Percentiles rank a stretch among this genome's conserved stretches.
These are phyloP conservation scores for Leersia perrieri DNA, from an alignment of 176 grass and related monocot species.

Conservation along the genomic window DNA sequence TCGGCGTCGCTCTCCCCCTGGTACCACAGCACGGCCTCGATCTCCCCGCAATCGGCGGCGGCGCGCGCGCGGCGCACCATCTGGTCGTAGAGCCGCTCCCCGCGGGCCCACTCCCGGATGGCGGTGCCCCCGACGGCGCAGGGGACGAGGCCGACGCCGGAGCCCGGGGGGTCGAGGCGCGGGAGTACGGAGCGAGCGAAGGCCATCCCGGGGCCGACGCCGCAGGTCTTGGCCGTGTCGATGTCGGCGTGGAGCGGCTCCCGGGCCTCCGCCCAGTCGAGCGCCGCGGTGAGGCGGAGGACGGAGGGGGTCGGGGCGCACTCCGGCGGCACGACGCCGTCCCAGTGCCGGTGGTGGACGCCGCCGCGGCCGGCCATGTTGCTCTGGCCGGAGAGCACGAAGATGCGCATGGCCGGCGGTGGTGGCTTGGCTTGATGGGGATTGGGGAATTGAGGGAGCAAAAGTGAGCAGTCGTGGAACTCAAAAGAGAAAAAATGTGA, in stretches of 20 bases:
- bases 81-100: conserved; percentile 62
- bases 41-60: conserved; percentile 47
- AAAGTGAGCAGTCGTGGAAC: not conserved
- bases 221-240: conserved; percentile 63
- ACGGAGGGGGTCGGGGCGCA: conserved; percentile 47
- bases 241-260: conserved; percentile 86
- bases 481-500: no score
- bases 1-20: conserved; percentile 85
- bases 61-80: conserved; percentile 63
- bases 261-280: conserved; percentile 57
- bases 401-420: conserved; percentile 44
- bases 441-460: no score
- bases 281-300: conserved; percentile 56
- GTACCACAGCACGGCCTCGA: conserved; percentile 87
- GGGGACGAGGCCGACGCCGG: conserved; percentile 61
- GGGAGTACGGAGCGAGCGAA: conserved; percentile 63
- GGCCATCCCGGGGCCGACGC: conserved; percentile 77
- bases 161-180: not conserved
- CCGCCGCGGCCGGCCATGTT: conserved; percentile 93
- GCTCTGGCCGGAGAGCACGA: conserved; percentile 88
- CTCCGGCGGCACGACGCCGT: conserved; percentile 66
- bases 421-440: not conserved
- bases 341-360: conserved; percentile 58
- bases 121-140: conserved; percentile 82
- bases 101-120: conserved; percentile 71